These are phyloP conservation scores for Poronia punctata DNA, from an alignment of 495 filamentous ascomycete species.

Conservation along the genomic window DNA sequence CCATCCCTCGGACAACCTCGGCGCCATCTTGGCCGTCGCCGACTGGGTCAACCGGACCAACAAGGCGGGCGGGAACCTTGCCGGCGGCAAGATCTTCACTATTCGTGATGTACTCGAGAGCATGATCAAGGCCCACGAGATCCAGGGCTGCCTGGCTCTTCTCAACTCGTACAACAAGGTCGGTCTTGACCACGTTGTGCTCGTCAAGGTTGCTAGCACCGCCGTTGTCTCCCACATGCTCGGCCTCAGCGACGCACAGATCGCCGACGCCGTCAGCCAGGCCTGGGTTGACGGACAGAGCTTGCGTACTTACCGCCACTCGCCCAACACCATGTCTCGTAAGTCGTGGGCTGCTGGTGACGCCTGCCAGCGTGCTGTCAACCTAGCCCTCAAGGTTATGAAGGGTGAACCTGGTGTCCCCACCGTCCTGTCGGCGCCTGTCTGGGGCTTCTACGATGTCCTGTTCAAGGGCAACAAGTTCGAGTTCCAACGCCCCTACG, in stretches of 20 bases:
- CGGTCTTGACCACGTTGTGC: constrained; percentile 91
- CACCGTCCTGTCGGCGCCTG: constrained; percentile 85
- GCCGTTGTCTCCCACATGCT: constrained; percentile 94
- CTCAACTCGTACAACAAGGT: constrained; percentile 99
- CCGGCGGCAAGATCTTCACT: constrained; percentile 77
- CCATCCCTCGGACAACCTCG: constrained; percentile 93
- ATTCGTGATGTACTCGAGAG: constrained; percentile 88
- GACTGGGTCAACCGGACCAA: constrained; percentile 98
- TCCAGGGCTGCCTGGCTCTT: constrained; percentile 92
- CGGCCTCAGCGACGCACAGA: constrained; percentile 81
- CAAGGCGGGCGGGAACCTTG: constrained; percentile 79
- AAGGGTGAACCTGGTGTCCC: constrained; percentile 85
- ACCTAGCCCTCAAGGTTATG: constrained; percentile 88
- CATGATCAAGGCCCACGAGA: constrained; percentile 99
- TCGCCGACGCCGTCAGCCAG: constrained; percentile 90
- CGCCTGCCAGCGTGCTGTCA: constrained; percentile 93
- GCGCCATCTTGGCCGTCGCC: constrained; percentile 89
- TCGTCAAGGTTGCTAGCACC: constrained; percentile 94
- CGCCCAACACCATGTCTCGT: constrained; percentile 97
- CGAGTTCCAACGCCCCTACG: constrained; percentile 90
- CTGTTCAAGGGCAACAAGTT: constrained; percentile 94
- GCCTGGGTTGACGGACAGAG: constrained; percentile 96
- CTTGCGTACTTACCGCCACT: constrained; percentile 92
- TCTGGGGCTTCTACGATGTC: constrained; percentile 98
- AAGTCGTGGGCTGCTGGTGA: constrained; percentile 99